These are phyloP conservation scores for Alternaria brassicicola DNA, from an alignment of 2,329 filamentous ascomycete species.

Conservation along the genomic window DNA sequence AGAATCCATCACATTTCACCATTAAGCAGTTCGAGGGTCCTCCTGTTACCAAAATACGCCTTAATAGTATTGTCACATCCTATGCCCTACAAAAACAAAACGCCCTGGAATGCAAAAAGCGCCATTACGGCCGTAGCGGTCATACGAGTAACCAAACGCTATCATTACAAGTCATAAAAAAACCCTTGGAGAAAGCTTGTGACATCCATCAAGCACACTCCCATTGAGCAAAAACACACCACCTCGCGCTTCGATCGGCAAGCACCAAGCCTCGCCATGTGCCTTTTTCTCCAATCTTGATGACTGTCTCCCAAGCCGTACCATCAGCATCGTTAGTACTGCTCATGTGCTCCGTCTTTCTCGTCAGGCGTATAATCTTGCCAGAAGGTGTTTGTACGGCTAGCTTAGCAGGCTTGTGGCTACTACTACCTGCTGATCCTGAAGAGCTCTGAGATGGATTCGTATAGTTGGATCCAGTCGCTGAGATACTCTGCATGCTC, in stretches of 20 bases:
- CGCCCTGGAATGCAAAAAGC: conserved; percentile 16
- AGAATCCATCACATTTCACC: not conserved
- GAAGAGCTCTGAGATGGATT: conserved; percentile 63
- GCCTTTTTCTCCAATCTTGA: conserved; percentile 84
- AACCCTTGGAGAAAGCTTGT: not conserved
- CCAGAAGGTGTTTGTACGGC: conserved; percentile 93
- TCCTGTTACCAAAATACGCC: conserved; percentile 2
- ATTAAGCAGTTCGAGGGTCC: not conserved
- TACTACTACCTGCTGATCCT: conserved; percentile 62
- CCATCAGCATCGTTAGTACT: conserved; percentile 67
- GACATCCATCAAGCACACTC: conserved; percentile 34
- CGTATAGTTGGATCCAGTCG: conserved; percentile 59
- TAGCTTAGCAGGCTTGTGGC: conserved; percentile 85
- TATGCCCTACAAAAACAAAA: conserved; percentile 24
- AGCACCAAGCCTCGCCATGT: conserved; percentile 82
- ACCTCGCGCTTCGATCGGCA: conserved; percentile 80
- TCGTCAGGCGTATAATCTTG: conserved; percentile 87
- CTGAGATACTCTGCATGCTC: conserved; percentile 64
- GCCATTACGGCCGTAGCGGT: conserved; percentile 6
- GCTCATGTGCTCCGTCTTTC: conserved; percentile 73
- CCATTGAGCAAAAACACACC: conserved; percentile 95
- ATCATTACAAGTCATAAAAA: conserved; percentile 28
- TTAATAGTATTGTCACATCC: conserved; percentile 4
- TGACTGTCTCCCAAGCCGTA: conserved; percentile 85
- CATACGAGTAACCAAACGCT: conserved; percentile 17